Evolutionary conservation across 768 basidiomycete genomes (phyloP), one percentile per base, ranked within the genome.

Genomic region (Lyophyllum atratum): DNA sequence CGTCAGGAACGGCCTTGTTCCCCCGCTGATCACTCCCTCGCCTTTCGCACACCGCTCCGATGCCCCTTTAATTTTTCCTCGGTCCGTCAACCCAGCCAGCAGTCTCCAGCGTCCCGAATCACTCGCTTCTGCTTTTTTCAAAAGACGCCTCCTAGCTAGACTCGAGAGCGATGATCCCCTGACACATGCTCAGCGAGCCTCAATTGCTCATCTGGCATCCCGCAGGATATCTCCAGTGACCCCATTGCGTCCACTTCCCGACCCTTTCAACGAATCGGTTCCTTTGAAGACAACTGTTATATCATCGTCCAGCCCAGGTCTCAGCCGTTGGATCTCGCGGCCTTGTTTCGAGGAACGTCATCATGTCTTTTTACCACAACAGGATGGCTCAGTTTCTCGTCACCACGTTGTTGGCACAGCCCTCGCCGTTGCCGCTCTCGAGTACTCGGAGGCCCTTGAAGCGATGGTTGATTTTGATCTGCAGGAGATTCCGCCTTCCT

Each of bases 341-440:
- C 85, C 87, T 24, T 87, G 87, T 66, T 92, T 90, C 68, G 90
- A 93, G 70, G 89, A 92, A 54, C 78, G 89, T 29, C 73, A 81
- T 59, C 70, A 75, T 25, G 74, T 89, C 4, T 88, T 85, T 75
- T 69, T 80, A 12, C 75, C 76, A 3, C 66, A 70, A 22, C 75
- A 75, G 19, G 67, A 72, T 10, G 73, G 66, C 17, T 75, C 68
- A 12, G 68, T 80, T 34, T 65, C 74, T 19, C 58, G 74, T 33
- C 68, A 70, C 17, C 76, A 73, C 17, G 78, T 89, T 45, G 64
- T 75, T 29, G 80, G 85, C 49, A 73, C 79, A 17, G 69, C 76
- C 28, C 68, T 82, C 21, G 87, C 85, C 31, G 85, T 92, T 44
- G 85, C 89, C 43, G 84, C 84, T 44, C 77, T 92, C 54, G 90